These are phyloP conservation scores for Naegleria lovaniensis DNA, from an alignment of 208 protist genomes.

Conservation along the genomic window DNA sequence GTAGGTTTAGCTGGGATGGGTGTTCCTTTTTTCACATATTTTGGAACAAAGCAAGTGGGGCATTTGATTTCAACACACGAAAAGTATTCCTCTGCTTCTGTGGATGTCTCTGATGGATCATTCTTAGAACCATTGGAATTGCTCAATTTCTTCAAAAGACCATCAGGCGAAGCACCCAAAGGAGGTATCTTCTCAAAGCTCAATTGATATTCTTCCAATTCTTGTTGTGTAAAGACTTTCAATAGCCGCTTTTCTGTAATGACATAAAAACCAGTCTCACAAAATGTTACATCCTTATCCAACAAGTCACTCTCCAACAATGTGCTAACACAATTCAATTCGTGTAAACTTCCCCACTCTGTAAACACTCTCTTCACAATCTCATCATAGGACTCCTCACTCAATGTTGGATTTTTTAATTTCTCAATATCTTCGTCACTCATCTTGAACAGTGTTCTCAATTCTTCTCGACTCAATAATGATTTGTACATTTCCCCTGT, in stretches of 20 bases:
- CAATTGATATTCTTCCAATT: not conserved
- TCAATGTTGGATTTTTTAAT: not conserved
- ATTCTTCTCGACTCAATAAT: not conserved
- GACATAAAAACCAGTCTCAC: not conserved
- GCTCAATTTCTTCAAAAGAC: not conserved
- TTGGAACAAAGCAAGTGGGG: conserved; percentile 10
- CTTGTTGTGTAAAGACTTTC: not conserved
- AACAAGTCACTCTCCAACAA: not conserved
- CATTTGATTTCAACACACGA: not conserved
- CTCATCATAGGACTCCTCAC: not conserved
- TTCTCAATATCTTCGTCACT: not conserved
- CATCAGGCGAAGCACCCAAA: not conserved
- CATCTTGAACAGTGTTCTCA: not conserved
- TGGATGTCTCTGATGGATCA: not conserved
- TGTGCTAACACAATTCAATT: not conserved
- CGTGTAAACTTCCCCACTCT: not conserved
- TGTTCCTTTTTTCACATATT: not conserved
- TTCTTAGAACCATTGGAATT: not conserved
- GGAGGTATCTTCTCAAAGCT: not conserved
- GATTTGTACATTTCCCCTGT: not conserved
- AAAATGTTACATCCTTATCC: not conserved
- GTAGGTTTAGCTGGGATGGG: too few relatives aligned
- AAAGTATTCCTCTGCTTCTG: not conserved
- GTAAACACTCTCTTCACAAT: not conserved
- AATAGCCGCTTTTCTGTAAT: not conserved